These are phyloP conservation scores for Cenococcum geophilum DNA, from an alignment of 495 filamentous ascomycete species.

Conservation along the genomic window DNA sequence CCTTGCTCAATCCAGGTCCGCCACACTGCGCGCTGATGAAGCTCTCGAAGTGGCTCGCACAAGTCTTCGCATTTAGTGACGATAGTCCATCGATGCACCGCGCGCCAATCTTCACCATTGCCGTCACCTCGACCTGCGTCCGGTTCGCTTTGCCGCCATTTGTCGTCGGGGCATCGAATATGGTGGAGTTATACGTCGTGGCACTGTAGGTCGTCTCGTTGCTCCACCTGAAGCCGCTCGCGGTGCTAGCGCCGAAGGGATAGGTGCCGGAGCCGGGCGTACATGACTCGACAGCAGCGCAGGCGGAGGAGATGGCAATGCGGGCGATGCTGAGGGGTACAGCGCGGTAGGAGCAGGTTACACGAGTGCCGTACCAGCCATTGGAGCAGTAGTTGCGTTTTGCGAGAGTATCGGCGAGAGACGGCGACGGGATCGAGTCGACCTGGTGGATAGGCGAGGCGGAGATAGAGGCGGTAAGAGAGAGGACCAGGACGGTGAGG, in stretches of 20 bases:
- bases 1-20: background rate
- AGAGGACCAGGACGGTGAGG: no score
- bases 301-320: background rate
- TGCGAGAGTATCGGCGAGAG: no score
- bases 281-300: background rate
- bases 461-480: no score
- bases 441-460: no score
- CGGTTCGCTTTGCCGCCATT: no score
- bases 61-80: background rate
- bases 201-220: background rate
- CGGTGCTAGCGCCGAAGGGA: background rate
- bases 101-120: background rate
- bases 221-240: background rate
- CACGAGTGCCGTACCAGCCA: background rate
- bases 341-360: background rate
- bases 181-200: background rate
- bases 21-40: slow-evolving; percentile 1
- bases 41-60: background rate
- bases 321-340: background rate
- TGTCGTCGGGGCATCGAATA: no score
- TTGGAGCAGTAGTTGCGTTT: no score
- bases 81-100: background rate
- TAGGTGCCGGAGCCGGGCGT: background rate
- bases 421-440: no score
- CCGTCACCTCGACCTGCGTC: background rate